Base-by-base conservation (phyloP, 108 stramenopile genomes). In the Fragilariopsis cylindrus region DNA sequence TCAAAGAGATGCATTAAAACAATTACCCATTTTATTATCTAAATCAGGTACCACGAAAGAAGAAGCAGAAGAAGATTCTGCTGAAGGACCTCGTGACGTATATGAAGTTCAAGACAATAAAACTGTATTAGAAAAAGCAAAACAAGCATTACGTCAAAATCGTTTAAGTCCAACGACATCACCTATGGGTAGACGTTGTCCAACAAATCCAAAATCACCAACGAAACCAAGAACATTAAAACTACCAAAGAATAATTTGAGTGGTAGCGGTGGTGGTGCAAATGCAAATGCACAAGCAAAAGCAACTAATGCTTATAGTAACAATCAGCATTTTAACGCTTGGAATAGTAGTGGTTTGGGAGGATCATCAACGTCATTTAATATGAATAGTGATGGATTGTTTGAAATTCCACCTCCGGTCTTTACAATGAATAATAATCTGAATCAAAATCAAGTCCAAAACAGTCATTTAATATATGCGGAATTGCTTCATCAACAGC, bases 101-200 rank as follows among this genome's bases (percentile, higher is more conserved):
- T 87, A 79, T 64, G 48, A 65, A 3, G 44, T 75, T 47, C 85
- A 82, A 1, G 84, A 84, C 21, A 80, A 88, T 47, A 73, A 85
- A 9, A 81, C 82, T 8, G 68, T 84, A n/a, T 81, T 88, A 82
- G 87, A 88, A 76, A 88, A 88, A 66, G 87, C 87, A 12, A 88
- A 88, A 52, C 87, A 88, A 69, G 87, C 87, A 5, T 70, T 88
- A 39, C 74, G 87, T 44, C 87, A 88, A 49, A 84, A 87, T 50
- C 56, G 49, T 15, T 15, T 44, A 42, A 39, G 30, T 42, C 60
- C 12, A 46, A 60, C 11, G 30, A 60, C 44, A 46, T n/a, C 43
- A 60, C 52, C 60, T 53, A 53, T 48, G 50, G 50, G n/a, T 30
- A 30, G 30, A 30, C 30, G 30, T 30, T 30, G 30, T 30, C 30